Evolutionary conservation across 163 green algal species (phyloP), one percentile per base, ranked within the genome.

Genomic region (Chlamydomonas reinhardtii): DNA sequence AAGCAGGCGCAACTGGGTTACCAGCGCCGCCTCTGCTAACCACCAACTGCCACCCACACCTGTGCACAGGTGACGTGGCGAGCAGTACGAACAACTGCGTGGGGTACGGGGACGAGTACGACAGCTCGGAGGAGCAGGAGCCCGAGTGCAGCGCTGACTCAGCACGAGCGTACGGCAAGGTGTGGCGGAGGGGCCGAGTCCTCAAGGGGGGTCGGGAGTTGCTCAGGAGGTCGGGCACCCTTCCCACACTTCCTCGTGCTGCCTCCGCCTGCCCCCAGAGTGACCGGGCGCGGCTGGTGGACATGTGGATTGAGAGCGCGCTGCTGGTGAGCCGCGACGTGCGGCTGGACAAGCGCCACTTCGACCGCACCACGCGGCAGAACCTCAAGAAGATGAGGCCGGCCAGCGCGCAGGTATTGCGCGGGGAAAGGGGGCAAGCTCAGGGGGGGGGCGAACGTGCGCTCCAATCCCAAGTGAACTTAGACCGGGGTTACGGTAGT

Each of bases 311-410:
- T 31, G 77, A 84, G 39, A 76, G 66, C 1, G 77, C 77, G 16
- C 65, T 84, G 65, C 77, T 84, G 65, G 77, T 84, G n/a, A 71
- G 43, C 31, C 77, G 77, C 37, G 77, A 84, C 43, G 61, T 84
- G 77, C 77, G 77, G 31, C 48, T 84, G 14, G 77, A 84, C 77
- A 84, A 84, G 77, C 77, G 77, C n/a, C 77, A 84, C 77, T 84
- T 84, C 48, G 77, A 84, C 77, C 77, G 77, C 77, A 84, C 65
- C 65, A 84, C 77, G n/a, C 43, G 77, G 22, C 77, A 84, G 66
- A 84, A 84, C 77, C 77, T 84, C 65, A 84, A 84, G 48, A 84
- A 84, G 77, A 84, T 84, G 77, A 66, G 77, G 27, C 77, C 77
- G 16, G 77, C 77, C n/a, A 70, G 43, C 9, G 77, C 77, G 29